A percentile compares a stretch with the other conserved stretches of the same genome.
Evolutionary conservation across 2,329 filamentous ascomycete species (phyloP).

Genomic region (Cladorrhinum sp.): DNA sequence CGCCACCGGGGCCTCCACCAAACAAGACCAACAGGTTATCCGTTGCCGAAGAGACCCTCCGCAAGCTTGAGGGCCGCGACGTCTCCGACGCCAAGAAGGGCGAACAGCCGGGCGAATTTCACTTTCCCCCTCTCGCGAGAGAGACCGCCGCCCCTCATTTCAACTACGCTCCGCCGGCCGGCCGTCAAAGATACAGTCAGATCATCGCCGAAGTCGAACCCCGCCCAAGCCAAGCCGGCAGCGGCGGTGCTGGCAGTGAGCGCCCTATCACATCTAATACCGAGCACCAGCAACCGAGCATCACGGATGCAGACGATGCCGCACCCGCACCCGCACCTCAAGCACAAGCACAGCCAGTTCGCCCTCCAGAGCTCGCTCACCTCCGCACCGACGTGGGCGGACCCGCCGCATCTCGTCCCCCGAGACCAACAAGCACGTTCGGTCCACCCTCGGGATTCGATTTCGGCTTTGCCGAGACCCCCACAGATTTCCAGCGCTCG

Average conservation of each 20-base stretch:
- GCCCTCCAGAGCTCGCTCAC: constrained; percentile 55
- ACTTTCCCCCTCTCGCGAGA: constrained; percentile 54
- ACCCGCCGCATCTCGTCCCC: constrained; percentile 25
- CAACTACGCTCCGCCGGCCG: constrained; percentile 51
- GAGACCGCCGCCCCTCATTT: constrained; percentile 52
- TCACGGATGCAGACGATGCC: constrained; percentile 9
- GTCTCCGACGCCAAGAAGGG: constrained; percentile 37
- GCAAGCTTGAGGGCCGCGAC: constrained; percentile 47
- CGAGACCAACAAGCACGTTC: constrained; percentile 54
- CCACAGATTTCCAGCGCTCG: constrained; percentile 83
- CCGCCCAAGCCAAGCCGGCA: constrained; percentile 23
- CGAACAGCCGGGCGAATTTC: constrained; percentile 45
- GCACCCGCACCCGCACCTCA: constrained; percentile 10
- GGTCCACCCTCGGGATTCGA: constrained; percentile 64
- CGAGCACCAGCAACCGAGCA: constrained; percentile 11
- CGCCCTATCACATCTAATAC: constrained; percentile 6
- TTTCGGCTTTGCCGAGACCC: constrained; percentile 79
- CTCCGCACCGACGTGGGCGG: constrained; percentile 46
- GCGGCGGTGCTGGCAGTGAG: constrained; percentile 10
- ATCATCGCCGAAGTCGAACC: constrained; percentile 25
- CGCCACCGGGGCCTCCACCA: constrained; percentile 29
- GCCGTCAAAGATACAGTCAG: constrained; percentile 34
- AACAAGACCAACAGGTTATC: constrained; percentile 25
- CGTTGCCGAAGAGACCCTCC: constrained; percentile 44
- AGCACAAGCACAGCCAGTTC: constrained; percentile 31